Conservation (phyloP, 2,329 filamentous ascomycete genomes). For the Colletotrichum chlorophyti region DNA sequence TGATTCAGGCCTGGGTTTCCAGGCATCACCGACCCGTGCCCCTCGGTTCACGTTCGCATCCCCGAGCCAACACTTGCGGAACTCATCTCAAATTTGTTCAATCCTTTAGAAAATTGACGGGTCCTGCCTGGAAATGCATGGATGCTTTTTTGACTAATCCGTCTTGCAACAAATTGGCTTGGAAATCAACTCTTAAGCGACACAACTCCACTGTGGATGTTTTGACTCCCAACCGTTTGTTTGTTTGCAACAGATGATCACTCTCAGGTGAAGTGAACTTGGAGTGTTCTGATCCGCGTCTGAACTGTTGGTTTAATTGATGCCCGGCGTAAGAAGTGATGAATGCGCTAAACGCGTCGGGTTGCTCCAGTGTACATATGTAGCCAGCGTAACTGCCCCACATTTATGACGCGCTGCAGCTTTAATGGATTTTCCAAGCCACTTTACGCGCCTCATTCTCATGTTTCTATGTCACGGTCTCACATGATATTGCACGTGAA, state of each 20-base stretch:
- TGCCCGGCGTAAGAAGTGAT: no score
- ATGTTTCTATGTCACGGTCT: slow-evolving; percentile 18
- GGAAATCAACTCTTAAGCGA: slow-evolving; percentile 19
- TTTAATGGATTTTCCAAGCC: slow-evolving; percentile 16
- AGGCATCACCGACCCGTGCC: slow-evolving; percentile 25
- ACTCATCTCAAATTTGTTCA: no score
- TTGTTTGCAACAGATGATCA: slow-evolving; percentile 12
- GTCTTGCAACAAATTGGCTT: slow-evolving; percentile 5
- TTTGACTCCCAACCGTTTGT: no score
- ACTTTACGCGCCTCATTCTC: slow-evolving; percentile 17
- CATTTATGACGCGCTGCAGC: neutral
- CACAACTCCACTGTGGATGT: slow-evolving; percentile 9
- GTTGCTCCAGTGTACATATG: no score
- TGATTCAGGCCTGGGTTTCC: neutral
- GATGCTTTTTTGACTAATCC: slow-evolving; percentile 26
- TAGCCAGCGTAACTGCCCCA: neutral
- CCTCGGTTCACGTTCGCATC: slow-evolving; percentile 28
- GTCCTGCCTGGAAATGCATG: no score
- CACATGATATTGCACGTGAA: slow-evolving; percentile 8
- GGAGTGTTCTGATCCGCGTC: neutral
- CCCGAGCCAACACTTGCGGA: slow-evolving; percentile 23
- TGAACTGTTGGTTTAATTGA: no score
- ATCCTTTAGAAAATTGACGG: no score
- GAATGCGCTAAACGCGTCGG: no score
- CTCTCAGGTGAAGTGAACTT: no score